Evolutionary conservation across 371 early-diverging fungal species (phyloP), one percentile per base, ranked within the genome.

Genomic region (Mortierella sp.): DNA sequence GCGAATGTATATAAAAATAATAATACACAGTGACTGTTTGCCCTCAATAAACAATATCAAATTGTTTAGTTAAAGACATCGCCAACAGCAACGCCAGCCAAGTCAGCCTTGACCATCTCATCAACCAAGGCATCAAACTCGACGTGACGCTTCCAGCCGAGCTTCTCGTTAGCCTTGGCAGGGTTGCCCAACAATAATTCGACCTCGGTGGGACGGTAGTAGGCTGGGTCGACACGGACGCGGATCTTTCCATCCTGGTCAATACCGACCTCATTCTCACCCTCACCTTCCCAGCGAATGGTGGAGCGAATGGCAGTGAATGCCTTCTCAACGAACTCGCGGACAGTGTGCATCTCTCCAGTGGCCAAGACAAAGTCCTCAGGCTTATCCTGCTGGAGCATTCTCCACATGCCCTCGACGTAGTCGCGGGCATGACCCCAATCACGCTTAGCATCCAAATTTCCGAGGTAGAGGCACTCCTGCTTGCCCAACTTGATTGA

Each of bases 391-490:
- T 95, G 94, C 83, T 96, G 96, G n/a, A 96, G 86, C 94, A 96
- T 96, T 67, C 92, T 85, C 94, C 94, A 95, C 96, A 96, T 96
- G 69, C 95, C 96, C 87, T 94, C 94, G 67, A 95, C 87, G 72
- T 96, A 96, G 83, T 96, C 96, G 52, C 91, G 87, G 28, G 96
- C 96, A 74, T 96, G 95, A 61, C 96, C 96, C 96, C 96, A 96
- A 87, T 96, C 96, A 85, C 96, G 91, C 87, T 92, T 92, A 62
- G 96, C 91, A 76, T 96, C 94, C 55, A 96, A 86, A 83, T 96
- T 96, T 75, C 96, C 96, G 24, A 96, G 85, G 81, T 92, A 92
- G 41, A 96, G 73, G 85, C 93, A 93, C 22, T 92, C 90, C 73
- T 93, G 90, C 76, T 89, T 88, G 57, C 91, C 91, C 58, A 92